Conservation (phyloP, 2,329 filamentous ascomycete species). For the Aplosporella prunicola region DNA sequence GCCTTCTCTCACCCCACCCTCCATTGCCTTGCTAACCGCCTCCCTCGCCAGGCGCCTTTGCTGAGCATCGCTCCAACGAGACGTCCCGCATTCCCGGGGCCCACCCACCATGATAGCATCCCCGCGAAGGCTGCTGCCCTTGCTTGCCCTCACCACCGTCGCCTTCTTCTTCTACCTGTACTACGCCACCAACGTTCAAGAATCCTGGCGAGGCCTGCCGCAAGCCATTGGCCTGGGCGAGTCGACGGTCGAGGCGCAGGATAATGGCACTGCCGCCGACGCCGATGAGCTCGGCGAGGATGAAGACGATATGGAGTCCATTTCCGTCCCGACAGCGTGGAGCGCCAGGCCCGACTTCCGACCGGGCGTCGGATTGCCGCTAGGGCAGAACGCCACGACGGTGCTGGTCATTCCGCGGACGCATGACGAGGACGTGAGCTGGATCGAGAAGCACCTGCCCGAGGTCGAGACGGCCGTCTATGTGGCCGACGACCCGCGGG, state of each 20-base stretch:
- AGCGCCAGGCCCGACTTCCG: slow-evolving; percentile 27
- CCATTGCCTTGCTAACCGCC: too few relatives aligned
- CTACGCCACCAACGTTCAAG: slow-evolving; percentile 22
- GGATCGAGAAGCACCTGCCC: slow-evolving; percentile 45
- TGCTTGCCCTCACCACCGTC: slow-evolving; percentile 22
- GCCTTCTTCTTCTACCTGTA: slow-evolving; percentile 28
- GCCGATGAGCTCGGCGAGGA: slow-evolving; percentile 18
- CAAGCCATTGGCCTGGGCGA: slow-evolving; percentile 34
- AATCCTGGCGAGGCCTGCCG: slow-evolving; percentile 30
- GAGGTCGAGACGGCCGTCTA: slow-evolving; percentile 42
- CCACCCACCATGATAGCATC: slow-evolving; percentile 9
- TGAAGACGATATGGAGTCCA: slow-evolving; percentile 12
- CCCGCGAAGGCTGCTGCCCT: slow-evolving; percentile 21
- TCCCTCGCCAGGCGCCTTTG: too few relatives aligned
- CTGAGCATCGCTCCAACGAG: neutral
- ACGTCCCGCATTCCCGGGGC: neutral
- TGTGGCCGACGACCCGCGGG: slow-evolving; percentile 41
- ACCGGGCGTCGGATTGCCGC: slow-evolving; percentile 26
- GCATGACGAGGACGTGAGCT: slow-evolving; percentile 42
- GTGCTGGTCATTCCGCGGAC: slow-evolving; percentile 46
- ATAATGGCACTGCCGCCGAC: slow-evolving; percentile 10
- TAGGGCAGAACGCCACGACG: slow-evolving; percentile 43
- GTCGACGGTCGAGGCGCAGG: slow-evolving; percentile 16
- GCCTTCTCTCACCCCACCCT: too few relatives aligned
- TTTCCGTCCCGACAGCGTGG: slow-evolving; percentile 21